Base-by-base conservation (phyloP, 1,284 basidiomycete species). In the Austroboletus niveus region DNA sequence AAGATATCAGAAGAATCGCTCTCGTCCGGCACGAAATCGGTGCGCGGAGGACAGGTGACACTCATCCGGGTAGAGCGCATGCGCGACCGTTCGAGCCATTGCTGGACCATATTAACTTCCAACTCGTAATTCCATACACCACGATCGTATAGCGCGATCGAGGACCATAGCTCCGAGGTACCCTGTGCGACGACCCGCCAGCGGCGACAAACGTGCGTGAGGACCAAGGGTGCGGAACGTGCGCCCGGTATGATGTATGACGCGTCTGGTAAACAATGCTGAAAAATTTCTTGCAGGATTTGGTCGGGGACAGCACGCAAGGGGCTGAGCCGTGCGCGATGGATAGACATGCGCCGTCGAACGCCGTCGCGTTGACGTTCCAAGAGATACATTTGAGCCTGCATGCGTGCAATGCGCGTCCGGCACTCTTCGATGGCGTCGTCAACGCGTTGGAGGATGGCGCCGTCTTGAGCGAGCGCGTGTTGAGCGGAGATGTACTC, bases 251-350 rank as follows among this genome's bases (percentile, higher is more conserved):
- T 45, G 49, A 64, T 15, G 42, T 62, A 67, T 12, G 44, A 49
- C 3, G 46, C 51, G 8, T 60, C 54, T 1, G 62, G 68, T 1
- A 70, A 39, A 22, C 68, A 68, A 22, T 47, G 53, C 20, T 44
- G 56, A 34, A 68, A 70, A 20, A 71, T 64, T 24, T 69, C 64
- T 49, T 66, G 66, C 5, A 70, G 61, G 1, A 68, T 29, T 49
- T 68, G 64, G 41, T 69, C 64, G 24, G 65, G 69, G 35, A 70
- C 24, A 2, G 41, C 36, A 4, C 62, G 68, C 17, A 64, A 29
- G 30, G 60, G 60, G 40, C 64, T 69, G 45, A 65, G 55, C 9
- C 57, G 63, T 45, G 64, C 65, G 15, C 56, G 63, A 24, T 68
- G 60, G 31, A 64, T 41, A 17, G 49, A 51, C 10, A 60, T 11